These are phyloP conservation scores for Macrolepiota fuliginosa DNA, from an alignment of 768 basidiomycete genomes.

Conservation along the genomic window DNA sequence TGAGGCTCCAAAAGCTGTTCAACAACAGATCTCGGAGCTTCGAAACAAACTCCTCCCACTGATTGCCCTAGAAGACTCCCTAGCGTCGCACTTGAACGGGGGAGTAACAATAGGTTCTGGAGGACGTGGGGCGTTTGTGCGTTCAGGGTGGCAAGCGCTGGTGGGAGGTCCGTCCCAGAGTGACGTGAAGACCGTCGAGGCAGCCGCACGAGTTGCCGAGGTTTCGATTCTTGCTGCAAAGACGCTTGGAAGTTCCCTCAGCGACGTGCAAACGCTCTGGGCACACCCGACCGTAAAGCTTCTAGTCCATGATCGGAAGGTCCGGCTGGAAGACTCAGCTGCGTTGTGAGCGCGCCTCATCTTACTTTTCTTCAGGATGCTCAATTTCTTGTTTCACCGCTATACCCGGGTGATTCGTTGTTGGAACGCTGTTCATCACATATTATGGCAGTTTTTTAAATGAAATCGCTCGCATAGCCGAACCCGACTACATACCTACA, in stretches of 20 bases:
- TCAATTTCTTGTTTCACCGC: constrained; percentile 9
- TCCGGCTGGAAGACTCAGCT: constrained; percentile 74
- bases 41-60: constrained; percentile 60
- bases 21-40: constrained; percentile 46
- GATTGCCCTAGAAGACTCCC: constrained; percentile 61
- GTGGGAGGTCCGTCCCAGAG: constrained; percentile 15
- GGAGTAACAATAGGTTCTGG: constrained; percentile 55
- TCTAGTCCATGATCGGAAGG: constrained; percentile 52
- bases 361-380: not conserved
- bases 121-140: constrained; percentile 66
- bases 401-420: constrained; percentile 4
- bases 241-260: constrained; percentile 45
- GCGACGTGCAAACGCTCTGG: constrained; percentile 67
- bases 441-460: constrained; percentile 57
- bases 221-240: constrained; percentile 54
- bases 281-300: constrained; percentile 60
- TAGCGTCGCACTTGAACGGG: constrained; percentile 66
- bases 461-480: constrained; percentile 60
- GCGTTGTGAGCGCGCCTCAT: constrained; percentile 53
- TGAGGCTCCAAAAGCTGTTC: constrained; percentile 21
- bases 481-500: constrained; percentile 68
- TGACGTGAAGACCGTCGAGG: constrained; percentile 24
- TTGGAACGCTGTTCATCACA: not conserved
- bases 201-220: constrained; percentile 23
- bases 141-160: constrained; percentile 71